Evolutionary conservation across 345 rosid genomes (phyloP), one percentile per base, ranked within the genome.

Genomic region (Tarenaya hassleriana): DNA sequence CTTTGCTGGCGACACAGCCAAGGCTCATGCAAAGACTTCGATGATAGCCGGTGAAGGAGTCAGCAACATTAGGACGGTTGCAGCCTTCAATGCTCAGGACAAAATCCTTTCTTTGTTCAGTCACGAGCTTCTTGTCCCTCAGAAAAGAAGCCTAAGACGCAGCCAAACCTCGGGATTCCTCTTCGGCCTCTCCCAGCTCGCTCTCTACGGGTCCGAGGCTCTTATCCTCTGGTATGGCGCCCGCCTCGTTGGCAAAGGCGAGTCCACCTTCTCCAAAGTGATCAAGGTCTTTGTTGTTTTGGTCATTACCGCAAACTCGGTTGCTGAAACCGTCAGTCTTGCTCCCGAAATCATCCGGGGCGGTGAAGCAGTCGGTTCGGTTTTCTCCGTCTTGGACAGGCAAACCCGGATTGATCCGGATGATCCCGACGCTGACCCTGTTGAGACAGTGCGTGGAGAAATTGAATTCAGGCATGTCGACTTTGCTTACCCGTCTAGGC

Each of bases 21-120:
- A 92, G 76, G 98, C 98, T 10, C 98, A 92, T 58, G 98, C 98
- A 5, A 92, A 92, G 79, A 88, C 98, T n/a, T 88, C 97, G 75
- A 92, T 92, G 98, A 92, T 92, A 55, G 98, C 98, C 6, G 98
- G 98, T 34, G 98, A 92, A 63, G 98, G 98, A 62, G 98, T 92
- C 42, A 92, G 98, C 80, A 92, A 92, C 62, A 88, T 92, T 52
- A 69, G 98, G 61, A 92, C 98, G 0, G 98, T 92, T 27, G 98
- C 98, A 5, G 98, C 98, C 1, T 92, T 92, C 69, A 92, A 92
- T 71, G 97, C 98, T 0, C 98, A 92, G 54, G 67, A 72, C 76
- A 92, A 83, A 71, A 79, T 92, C 67, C 78, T 85, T 21, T 85
- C 94, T 24, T 69, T 92, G 52, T 92, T 92, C 70, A 68, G 84